Evolutionary conservation across 441 rosid genomes (phyloP), one percentile per base, ranked within the genome.

Genomic region (Flueggea neowawraea): DNA sequence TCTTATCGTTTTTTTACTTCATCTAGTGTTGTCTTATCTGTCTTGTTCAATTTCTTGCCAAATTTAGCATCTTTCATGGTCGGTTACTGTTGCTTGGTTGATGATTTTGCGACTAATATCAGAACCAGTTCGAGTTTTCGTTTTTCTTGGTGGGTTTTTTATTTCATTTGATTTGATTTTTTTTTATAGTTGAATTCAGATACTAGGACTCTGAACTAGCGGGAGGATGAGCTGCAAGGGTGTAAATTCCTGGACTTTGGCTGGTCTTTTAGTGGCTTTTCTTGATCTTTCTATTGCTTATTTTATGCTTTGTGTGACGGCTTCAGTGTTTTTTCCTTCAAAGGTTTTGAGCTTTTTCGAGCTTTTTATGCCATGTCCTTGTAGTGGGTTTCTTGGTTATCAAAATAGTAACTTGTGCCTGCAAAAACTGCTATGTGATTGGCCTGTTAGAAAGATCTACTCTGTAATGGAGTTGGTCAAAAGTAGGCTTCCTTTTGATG

Each of bases 181-280:
- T 53, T 28, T 16, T 53, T 53, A 16, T 10, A 1, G 11, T 53
- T 53, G 12, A 4, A 14, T 53, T 53, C 55, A 16, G 5, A 10
- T 0, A 10, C 44, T 64, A 52, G 64, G 63, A 44, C 47, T 44
- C 51, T 68, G 39, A 56, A 16, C 57, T 62, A 14, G 14, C 31
- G 52, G 65, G 63, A 57, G 9, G 59, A 81, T 81, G 89, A 74
- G 72, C 63, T 80, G 82, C 72, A 51, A 75, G 8, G 78, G 62
- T 39, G 72, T 82, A 44, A 74, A 67, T 54, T 71, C 71, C 12
- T 92, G 98, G 98, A 92, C 89, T 55, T 79, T 91, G 63, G 55
- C 64, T 14, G 86, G 75, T 50, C 75, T 87, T 44, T 79, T 83
- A 31, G 73, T 71, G 71, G 93, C 91, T 16, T 90, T 85, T 73